phyloP scores from a whole-genome alignment of 768 basidiomycete species.

The Gymnopilus dilepis region DNA sequence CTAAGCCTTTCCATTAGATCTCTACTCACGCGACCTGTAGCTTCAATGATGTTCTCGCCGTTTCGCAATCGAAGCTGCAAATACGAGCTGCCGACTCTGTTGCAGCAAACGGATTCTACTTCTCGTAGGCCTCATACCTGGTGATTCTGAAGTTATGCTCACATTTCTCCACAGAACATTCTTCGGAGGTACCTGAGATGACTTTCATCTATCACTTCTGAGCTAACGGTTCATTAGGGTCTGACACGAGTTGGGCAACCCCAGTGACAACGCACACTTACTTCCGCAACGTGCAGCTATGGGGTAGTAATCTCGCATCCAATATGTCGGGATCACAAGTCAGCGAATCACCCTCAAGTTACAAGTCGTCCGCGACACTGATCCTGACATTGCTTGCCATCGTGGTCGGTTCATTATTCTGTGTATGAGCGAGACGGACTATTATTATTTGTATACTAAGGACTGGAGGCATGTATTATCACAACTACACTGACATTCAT shows the following conservation, averaged over 20 bases:
- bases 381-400: constrained; percentile 19
- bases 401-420: constrained; percentile 22
- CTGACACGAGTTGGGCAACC: constrained; percentile 75
- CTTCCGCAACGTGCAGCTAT: constrained; percentile 76
- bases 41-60: constrained; percentile 70
- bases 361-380: constrained; percentile 22
- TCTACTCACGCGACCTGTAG: constrained; percentile 37
- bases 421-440: not conserved
- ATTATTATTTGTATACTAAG: not conserved
- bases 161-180: constrained; percentile 65
- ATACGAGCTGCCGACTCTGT: constrained; percentile 61
- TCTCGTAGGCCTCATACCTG: constrained; percentile 79
- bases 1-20: not conserved
- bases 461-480: not conserved
- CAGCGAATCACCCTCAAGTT: constrained; percentile 27
- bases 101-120: constrained; percentile 71
- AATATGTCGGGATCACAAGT: constrained; percentile 45
- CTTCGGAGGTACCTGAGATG: constrained; percentile 64
- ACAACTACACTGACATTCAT: constrained; percentile 4
- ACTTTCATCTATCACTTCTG: not conserved
- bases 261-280: constrained; percentile 71
- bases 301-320: constrained; percentile 58
- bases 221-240: constrained; percentile 41
- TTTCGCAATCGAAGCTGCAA: constrained; percentile 65
- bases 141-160: too few relatives aligned